A percentile compares a stretch with the other conserved stretches of the same genome.
phyloP scores from a whole-genome alignment of 306 rosid genomes.

The Begonia fuchsioides region DNA sequence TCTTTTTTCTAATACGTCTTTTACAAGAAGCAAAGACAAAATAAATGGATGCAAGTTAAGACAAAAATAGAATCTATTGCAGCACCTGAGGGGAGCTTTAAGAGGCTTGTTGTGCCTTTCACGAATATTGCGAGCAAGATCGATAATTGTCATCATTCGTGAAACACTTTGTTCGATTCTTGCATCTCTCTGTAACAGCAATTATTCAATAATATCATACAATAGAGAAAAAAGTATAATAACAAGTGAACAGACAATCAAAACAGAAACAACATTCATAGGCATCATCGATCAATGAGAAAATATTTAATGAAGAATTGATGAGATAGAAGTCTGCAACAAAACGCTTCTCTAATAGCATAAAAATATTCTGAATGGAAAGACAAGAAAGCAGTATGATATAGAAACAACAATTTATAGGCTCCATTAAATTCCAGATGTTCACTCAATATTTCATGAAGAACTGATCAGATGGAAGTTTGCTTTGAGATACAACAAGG shows the following conservation, averaged over 20 bases:
- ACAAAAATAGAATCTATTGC: neutral
- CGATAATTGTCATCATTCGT: slow-evolving; percentile 87
- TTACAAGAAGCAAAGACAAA: neutral
- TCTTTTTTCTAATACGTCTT: neutral
- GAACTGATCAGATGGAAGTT: neutral
- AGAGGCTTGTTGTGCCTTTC: slow-evolving; percentile 95
- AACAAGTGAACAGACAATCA: neutral
- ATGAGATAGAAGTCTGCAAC: too few species aligned
- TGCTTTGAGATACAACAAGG: neutral
- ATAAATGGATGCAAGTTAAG: slow-evolving; percentile 1
- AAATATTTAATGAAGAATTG: too few species aligned
- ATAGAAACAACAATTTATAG: too few species aligned
- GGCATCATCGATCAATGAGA: too few species aligned
- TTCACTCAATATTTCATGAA: neutral
- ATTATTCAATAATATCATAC: slow-evolving; percentile 7
- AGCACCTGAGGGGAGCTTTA: slow-evolving; percentile 79
- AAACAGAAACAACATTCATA: too few species aligned
- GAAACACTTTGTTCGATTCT: slow-evolving; percentile 84
- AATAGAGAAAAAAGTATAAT: neutral
- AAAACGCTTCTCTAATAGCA: too few species aligned
- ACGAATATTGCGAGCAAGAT: slow-evolving; percentile 89
- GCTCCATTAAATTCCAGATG: too few species aligned
- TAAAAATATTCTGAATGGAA: too few species aligned
- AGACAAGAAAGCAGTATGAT: too few species aligned
- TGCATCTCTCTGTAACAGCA: slow-evolving; percentile 47